Conservation (phyloP, 805 yeast species). For the Lipomyces sp. region DNA sequence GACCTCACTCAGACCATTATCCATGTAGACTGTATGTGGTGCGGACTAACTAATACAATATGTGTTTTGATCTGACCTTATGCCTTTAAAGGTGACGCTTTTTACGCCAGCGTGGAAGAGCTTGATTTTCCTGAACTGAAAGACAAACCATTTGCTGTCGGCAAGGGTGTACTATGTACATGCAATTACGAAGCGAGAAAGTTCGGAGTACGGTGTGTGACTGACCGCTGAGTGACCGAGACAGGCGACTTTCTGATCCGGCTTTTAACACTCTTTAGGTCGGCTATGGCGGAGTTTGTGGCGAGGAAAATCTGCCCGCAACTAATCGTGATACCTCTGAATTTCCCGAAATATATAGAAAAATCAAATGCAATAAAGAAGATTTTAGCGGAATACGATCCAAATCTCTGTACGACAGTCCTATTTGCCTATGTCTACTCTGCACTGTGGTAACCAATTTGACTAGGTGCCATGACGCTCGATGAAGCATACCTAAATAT, state of each 20-base stretch:
- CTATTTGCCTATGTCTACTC: not conserved
- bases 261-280: conserved; percentile 42
- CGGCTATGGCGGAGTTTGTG: conserved; percentile 84
- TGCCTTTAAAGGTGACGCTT: conserved; percentile 56
- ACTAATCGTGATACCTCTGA: conserved; percentile 61
- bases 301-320: conserved; percentile 69
- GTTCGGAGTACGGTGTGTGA: conserved; percentile 52
- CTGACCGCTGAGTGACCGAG: not conserved
- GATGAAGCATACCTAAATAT: conserved; percentile 33
- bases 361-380: conserved; percentile 64
- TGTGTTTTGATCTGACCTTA: not conserved
- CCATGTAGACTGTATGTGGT: conserved; percentile 31
- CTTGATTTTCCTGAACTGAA: conserved; percentile 55
- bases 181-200: conserved; percentile 84
- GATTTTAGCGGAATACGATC: conserved; percentile 48
- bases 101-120: conserved; percentile 85
- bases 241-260: not conserved
- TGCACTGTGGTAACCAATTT: too few species aligned
- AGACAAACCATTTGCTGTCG: conserved; percentile 60
- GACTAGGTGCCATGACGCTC: conserved; percentile 64
- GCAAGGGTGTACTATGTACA: conserved; percentile 56
- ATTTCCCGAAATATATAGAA: conserved; percentile 67
- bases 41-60: not conserved
- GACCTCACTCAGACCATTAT: conserved; percentile 30
- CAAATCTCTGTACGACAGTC: conserved; percentile 39